Conservation (phyloP, 257 asterid genomes). For the Solanum sejunctum region DNA sequence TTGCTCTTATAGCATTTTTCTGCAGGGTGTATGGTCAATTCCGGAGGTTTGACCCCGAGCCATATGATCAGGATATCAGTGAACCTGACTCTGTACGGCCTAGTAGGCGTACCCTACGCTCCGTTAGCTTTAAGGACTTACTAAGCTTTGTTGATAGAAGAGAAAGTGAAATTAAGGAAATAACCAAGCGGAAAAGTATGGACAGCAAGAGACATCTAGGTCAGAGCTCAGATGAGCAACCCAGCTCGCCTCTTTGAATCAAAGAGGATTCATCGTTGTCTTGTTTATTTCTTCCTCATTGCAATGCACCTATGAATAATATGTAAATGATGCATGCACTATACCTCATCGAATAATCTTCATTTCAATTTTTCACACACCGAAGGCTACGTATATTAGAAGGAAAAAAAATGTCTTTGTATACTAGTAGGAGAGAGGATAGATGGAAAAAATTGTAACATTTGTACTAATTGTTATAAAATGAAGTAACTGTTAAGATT, state of each 20-base stretch:
- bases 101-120: slow-evolving; percentile 14
- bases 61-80: slow-evolving; percentile 21
- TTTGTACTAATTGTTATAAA: neutral
- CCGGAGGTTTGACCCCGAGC: slow-evolving; percentile 33
- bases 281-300: neutral
- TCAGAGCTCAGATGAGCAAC: slow-evolving; percentile 31
- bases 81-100: slow-evolving; percentile 22
- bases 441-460: neutral
- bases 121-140: slow-evolving; percentile 51
- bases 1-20: slow-evolving; percentile 37
- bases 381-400: neutral
- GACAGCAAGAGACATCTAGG: slow-evolving; percentile 22
- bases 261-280: neutral
- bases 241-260: slow-evolving; percentile 9
- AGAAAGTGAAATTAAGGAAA: slow-evolving; percentile 66
- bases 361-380: neutral
- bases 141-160: slow-evolving; percentile 59
- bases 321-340: neutral
- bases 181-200: slow-evolving; percentile 28
- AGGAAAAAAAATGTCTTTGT: neutral
- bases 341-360: neutral
- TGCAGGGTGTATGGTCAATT: slow-evolving; percentile 54
- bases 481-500: neutral
- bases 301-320: neutral
- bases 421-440: neutral